Base-by-base conservation (phyloP, 345 rosid species). In the Sisymbrium altissimum region DNA sequence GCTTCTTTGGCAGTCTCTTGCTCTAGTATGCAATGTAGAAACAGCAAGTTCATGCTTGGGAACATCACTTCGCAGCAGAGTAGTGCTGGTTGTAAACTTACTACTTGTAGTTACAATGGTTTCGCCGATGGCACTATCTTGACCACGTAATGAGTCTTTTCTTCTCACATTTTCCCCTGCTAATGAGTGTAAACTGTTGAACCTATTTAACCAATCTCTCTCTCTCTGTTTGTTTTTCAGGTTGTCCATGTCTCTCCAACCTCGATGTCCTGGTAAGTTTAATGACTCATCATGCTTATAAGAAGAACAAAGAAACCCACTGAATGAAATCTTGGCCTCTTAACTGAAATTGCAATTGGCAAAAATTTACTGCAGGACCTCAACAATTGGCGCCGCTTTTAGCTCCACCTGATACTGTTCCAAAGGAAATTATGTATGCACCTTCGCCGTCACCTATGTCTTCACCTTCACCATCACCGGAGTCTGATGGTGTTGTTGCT, bases 21-120 rank as follows among this genome's bases (percentile, higher is more conserved):
- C 77, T 94, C 98, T 7, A 94, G 96, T 81, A 86, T 94, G 97
- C 90, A 88, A 66, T 94, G 98, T 74, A 84, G 75, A 66, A 86
- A 87, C 54, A 91, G 97, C 75, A 91, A 86, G 52, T 90, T 86
- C 63, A 91, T 91, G 93, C 81, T 94, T 0, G 98, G 98, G 57
- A 94, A 94, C 66, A 79, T 81, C 27, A 85, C 96, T 0, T 30
- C 66, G 67, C 85, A 88, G 73, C 89, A 83, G 81, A 91, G 83
- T 69, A 84, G 88, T 75, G 97, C 86, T 9, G 98, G 97, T n/a
- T 94, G 98, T 80, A 94, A 86, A 67, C 90, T 94, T 44, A 87
- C 91, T 60, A 79, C 96, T 12, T 94, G 98, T 64, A 64, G 76
- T 63, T 94, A 94, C 75, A 85, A 78, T 32, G 98, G 98, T 80